A percentile compares a stretch with the other conserved stretches of the same genome.
Evolutionary conservation across 768 basidiomycete genomes (phyloP).

Genomic region (Cyathus striatus): DNA sequence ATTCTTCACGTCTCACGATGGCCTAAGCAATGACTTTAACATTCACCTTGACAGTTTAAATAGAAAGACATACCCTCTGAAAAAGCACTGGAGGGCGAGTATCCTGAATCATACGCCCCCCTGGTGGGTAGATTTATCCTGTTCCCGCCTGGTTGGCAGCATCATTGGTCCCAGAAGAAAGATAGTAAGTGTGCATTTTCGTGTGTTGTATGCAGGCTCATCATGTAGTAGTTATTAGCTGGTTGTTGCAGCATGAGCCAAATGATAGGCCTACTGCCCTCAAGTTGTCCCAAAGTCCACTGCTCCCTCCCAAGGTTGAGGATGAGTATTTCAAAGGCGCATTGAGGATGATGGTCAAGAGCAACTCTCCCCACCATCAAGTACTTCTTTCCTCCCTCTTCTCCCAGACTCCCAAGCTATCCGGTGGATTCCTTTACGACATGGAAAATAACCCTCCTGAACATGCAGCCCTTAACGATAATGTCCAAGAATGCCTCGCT

Average conservation of each 20-base stretch:
- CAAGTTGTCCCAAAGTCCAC: slow-evolving; percentile 75
- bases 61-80: no score
- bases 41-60: no score
- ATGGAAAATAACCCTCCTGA: slow-evolving; percentile 62
- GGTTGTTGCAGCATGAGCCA: slow-evolving; percentile 80
- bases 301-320: slow-evolving; percentile 74
- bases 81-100: no score
- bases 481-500: slow-evolving; percentile 72
- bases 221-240: slow-evolving; percentile 63
- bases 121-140: no score
- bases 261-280: slow-evolving; percentile 71
- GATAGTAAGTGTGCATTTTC: slow-evolving; percentile 62
- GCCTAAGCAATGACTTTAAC: no score
- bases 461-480: slow-evolving; percentile 64
- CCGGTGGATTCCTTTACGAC: slow-evolving; percentile 73
- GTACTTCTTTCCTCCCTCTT: slow-evolving; percentile 76
- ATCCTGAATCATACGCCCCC: no score
- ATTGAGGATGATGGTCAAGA: slow-evolving; percentile 71
- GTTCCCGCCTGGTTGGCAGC: slow-evolving; percentile 77
- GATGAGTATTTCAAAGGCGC: slow-evolving; percentile 86
- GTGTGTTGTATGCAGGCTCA: no score
- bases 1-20: no score
- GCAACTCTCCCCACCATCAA: slow-evolving; percentile 77
- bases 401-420: slow-evolving; percentile 59
- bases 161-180: slow-evolving; percentile 53